Base-by-base conservation (phyloP, 176 grass and related monocot species). In the Musa itinerans region DNA sequence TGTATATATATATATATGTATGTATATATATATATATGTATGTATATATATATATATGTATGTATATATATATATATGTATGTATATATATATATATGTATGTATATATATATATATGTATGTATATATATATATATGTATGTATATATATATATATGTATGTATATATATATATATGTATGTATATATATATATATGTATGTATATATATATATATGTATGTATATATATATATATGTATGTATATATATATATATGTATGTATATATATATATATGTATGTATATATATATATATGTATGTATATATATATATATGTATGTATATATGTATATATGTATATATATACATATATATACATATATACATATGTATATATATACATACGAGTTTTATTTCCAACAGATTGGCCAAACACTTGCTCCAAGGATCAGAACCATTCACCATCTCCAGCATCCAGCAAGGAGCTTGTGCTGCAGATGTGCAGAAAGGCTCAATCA, bases 391-490 rank as follows among this genome's bases (percentile, higher is more conserved):
- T 27, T 74, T 54, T 55, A 9, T 23, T 74, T 56, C 53, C 55
- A 53, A 43, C 11, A 3, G 11, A 23, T 23, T 23, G 10, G 12
- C 55, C 56, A 55, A 11, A 24, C 24, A 74, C 24, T 57, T 25
- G 34, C 4, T 43, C 34, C 3, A 43, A 43, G 34, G 34, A 43
- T 43, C 34, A 43, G 34, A 43, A 6, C 4, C 34, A 43, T 43
- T 29, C 29, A 29, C 4, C 1, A 27, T 27, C 26, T 27, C 26
- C 26, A 27, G 26, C 26, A 27, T 27, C 26, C 17, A 74, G 23
- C 27, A 57, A 16, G n/a, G 53, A 55, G 56, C 23, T 57, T 57
- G 72, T 57, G 72, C 53, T 57, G 72, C 23, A 74, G 57, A 56
- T 55, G 51, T 17, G 1, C 14, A 24, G 52, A 51, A 50, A 19